phyloP scores from a whole-genome alignment of 257 asterid species.

The Solanum sparsipilum region DNA sequence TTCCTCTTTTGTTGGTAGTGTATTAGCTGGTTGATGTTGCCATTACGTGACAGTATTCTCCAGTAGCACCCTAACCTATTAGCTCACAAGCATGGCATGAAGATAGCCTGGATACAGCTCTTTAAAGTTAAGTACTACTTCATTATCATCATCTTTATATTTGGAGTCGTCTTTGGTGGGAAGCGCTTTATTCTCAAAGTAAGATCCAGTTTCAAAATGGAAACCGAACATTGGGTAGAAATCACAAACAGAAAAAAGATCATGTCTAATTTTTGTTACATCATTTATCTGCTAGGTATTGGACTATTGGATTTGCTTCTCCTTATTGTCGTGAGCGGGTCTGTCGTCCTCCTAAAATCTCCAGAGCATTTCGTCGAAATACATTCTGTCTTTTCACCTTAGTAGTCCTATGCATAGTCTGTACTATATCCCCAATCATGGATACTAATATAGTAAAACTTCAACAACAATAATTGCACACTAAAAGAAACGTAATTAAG shows the following conservation, averaged over 20 bases:
- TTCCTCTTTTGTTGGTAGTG: not conserved
- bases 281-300: not conserved
- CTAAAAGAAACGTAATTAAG: not conserved
- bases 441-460: not conserved
- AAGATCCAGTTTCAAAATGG: not conserved
- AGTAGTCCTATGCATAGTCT: no score
- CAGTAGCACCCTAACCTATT: not conserved
- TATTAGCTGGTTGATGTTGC: slow-evolving; percentile 3
- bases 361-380: no score
- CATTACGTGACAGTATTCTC: not conserved
- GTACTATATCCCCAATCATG: no score
- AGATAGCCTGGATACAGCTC: not conserved
- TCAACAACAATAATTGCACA: not conserved
- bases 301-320: no score
- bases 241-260: not conserved
- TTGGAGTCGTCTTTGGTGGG: not conserved
- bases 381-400: no score
- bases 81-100: slow-evolving; percentile 1
- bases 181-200: not conserved
- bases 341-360: no score
- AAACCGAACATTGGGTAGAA: not conserved
- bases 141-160: not conserved
- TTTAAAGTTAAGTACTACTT: not conserved
- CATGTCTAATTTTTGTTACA: not conserved
- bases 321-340: no score